Base-by-base conservation (phyloP, 768 basidiomycete genomes). In the Russula griseocarnosa region DNA sequence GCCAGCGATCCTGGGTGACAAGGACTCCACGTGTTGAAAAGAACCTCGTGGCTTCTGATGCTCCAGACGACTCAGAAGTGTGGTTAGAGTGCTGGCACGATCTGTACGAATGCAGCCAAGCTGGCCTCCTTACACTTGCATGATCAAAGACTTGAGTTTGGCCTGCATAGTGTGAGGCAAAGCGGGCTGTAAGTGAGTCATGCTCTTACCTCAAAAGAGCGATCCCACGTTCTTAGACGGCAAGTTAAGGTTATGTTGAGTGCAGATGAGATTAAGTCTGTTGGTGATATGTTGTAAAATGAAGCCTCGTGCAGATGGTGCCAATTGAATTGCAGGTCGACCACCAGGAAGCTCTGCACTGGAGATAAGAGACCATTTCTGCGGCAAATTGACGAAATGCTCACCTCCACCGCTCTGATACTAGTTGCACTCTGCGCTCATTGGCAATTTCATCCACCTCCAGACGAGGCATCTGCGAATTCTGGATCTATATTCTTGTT, bases 131-230 rank as follows among this genome's bases (percentile, higher is more conserved):
- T n/a, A n/a, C n/a, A n/a, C n/a, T 68, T 88, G 88, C 1, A 86
- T 89, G 67, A 93, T 87, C 30, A 92, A 81, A 62, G 92, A 88
- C 71, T 93, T 93, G 5, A 93, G 79, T 71, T 90, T 90, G 20
- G 88, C 88, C 88, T 91, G 65, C 18, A 38, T 28, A 44, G 3
- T 32, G 54, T 61, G 44, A 51, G 58, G 49, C 10, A 24, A n/a
- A 60, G 24, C 61, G 26, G 56, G 18, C 0, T 38, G 62, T 59
- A 1, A 28, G 9, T 16, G 11, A n/a, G n/a, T n/a, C n/a, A n/a
- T n/a, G n/a, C n/a, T n/a, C n/a, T n/a, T n/a, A n/a, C n/a, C 79
- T 93, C 90, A 69, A 86, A 87, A 2, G 65, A 91, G n/a, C n/a
- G n/a, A n/a, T n/a, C n/a, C n/a, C n/a, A n/a, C n/a, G n/a, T n/a